phyloP scores from a whole-genome alignment of 2,329 filamentous ascomycete genomes.

The Botrytis sinoallii region DNA sequence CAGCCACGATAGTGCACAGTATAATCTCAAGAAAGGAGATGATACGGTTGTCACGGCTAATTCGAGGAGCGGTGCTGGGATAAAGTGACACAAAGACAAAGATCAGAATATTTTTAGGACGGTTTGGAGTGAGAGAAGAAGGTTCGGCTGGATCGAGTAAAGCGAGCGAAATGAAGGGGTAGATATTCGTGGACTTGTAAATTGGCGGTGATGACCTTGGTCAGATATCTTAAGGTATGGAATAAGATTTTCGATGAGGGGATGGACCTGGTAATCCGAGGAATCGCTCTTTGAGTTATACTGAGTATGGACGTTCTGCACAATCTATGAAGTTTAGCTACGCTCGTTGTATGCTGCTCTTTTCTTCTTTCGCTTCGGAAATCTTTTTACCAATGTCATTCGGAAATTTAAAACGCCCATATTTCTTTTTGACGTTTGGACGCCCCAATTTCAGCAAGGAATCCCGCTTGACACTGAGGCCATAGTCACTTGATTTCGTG shows the following conservation, averaged over 20 bases:
- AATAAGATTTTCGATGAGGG: not conserved
- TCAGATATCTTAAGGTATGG: not conserved
- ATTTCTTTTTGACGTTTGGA: not conserved
- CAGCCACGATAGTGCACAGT: slow-evolving; percentile 2
- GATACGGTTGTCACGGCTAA: slow-evolving; percentile 2
- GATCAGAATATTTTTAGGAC: not conserved
- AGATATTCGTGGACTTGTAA: not conserved
- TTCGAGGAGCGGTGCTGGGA: not conserved
- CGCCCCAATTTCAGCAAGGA: not conserved
- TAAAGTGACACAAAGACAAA: not conserved
- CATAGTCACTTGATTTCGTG: slow-evolving; percentile 16
- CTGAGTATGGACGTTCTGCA: not conserved
- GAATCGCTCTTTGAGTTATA: not conserved
- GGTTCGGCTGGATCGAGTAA: not conserved
- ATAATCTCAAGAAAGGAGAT: not conserved
- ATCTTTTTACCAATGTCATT: not conserved
- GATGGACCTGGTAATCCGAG: not conserved
- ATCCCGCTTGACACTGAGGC: not conserved
- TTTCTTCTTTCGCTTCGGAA: not conserved
- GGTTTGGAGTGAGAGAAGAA: not conserved
- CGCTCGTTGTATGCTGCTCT: not conserved
- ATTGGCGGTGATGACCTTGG: not conserved
- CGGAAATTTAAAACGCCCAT: not conserved
- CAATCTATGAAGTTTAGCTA: not conserved
- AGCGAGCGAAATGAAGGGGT: slow-evolving; percentile 6